Evolutionary conservation across 208 protist genomes (phyloP).

Genomic region (Crithidia acanthocephali): DNA sequence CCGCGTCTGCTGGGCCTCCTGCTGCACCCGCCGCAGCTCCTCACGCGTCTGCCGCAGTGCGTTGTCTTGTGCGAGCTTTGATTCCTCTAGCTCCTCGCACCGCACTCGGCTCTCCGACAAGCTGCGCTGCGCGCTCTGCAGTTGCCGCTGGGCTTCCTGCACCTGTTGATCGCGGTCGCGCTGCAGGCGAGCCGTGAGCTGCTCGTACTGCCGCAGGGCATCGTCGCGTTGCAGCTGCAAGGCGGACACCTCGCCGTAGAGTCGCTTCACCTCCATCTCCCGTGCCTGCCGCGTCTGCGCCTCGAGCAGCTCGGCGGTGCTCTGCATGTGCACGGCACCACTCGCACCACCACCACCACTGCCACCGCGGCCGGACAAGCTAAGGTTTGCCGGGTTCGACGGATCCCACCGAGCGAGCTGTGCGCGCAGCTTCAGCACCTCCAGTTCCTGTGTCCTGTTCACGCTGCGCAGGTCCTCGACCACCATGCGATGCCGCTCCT

Average conservation of each 20-base stretch:
- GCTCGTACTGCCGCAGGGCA: slow-evolving; percentile 70
- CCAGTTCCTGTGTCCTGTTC: slow-evolving; percentile 68
- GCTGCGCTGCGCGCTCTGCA: slow-evolving; percentile 35
- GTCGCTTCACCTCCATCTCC: slow-evolving; percentile 75
- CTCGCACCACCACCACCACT: slow-evolving; percentile 5
- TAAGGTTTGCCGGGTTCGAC: slow-evolving; percentile 26
- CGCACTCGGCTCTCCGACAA: slow-evolving; percentile 26
- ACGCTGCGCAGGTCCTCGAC: slow-evolving; percentile 64
- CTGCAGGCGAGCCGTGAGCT: slow-evolving; percentile 53
- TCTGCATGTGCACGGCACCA: slow-evolving; percentile 16
- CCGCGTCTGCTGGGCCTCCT: slow-evolving; percentile 31
- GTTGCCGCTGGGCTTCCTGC: slow-evolving; percentile 40
- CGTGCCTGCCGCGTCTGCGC: slow-evolving; percentile 70
- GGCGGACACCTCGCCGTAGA: slow-evolving; percentile 64
- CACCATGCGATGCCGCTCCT: slow-evolving; percentile 73
- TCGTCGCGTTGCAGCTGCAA: slow-evolving; percentile 77
- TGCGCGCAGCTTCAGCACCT: slow-evolving; percentile 69
- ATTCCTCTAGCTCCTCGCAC: slow-evolving; percentile 35
- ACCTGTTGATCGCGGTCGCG: slow-evolving; percentile 54
- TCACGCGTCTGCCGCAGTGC: slow-evolving; percentile 28
- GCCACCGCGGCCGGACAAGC: neutral
- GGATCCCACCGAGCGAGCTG: slow-evolving; percentile 69
- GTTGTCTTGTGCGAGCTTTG: slow-evolving; percentile 15
- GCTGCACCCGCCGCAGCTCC: slow-evolving; percentile 30
- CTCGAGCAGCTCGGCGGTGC: slow-evolving; percentile 71